Percentiles rank a stretch among this genome's conserved stretches.
phyloP scores from a whole-genome alignment of 192 early-diverging fungal genomes.

The Physocladia obscura region DNA sequence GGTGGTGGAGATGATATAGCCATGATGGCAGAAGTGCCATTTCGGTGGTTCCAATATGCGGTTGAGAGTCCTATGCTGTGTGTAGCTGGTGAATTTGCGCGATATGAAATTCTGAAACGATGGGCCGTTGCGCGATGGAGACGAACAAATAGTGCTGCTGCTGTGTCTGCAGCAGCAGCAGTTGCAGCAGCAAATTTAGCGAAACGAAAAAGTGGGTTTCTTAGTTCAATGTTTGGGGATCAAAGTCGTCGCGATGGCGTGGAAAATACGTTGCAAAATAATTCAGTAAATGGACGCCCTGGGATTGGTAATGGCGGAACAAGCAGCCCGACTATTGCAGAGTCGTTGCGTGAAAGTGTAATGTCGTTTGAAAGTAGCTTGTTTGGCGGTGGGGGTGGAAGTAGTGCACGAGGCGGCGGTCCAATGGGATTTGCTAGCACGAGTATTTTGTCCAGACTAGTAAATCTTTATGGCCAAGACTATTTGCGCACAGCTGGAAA shows the following conservation, averaged over 20 bases:
- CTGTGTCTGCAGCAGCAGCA: too few relatives aligned
- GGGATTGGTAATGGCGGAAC: too few relatives aligned
- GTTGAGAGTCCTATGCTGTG: slow-evolving; percentile 29
- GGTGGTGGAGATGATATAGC: neutral
- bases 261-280: too few relatives aligned
- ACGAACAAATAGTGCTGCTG: too few relatives aligned
- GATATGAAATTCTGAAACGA: slow-evolving; percentile 45
- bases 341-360: neutral
- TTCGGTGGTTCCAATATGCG: slow-evolving; percentile 25
- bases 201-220: too few relatives aligned
- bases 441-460: slow-evolving; percentile 2
- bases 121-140: slow-evolving; percentile 27
- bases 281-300: too few relatives aligned
- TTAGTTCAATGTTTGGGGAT: too few relatives aligned
- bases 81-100: slow-evolving; percentile 38
- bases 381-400: neutral
- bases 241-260: too few relatives aligned
- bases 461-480: slow-evolving; percentile 28
- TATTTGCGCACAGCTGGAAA: too few relatives aligned
- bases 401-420: neutral
- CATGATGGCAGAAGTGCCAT: slow-evolving; percentile 5
- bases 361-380: slow-evolving; percentile 1
- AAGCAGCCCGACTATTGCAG: neutral
- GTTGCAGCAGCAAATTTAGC: too few relatives aligned
- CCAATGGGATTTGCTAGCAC: neutral